Percentiles rank a stretch among this genome's conserved stretches.
These are phyloP conservation scores for Saccharomycopsis fibuligera DNA, from an alignment of 805 yeast species.

Conservation along the genomic window DNA sequence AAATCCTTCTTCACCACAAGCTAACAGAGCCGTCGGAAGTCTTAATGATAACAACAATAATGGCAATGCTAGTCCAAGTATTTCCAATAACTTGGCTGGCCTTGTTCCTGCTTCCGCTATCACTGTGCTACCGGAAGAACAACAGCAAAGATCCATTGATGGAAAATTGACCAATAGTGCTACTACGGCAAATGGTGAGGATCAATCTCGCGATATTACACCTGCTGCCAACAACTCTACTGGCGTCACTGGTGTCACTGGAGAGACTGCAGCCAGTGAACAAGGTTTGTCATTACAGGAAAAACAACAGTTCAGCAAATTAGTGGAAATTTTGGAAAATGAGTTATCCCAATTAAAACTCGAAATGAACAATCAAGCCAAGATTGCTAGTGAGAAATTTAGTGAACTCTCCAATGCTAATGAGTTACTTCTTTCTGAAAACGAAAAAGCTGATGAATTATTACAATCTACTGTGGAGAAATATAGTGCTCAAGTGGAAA, in stretches of 20 bases:
- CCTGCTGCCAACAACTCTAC: background rate
- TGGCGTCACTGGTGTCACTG: background rate
- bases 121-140: background rate
- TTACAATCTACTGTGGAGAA: background rate
- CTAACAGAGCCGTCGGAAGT: background rate
- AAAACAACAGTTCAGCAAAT: slow-evolving; percentile 24
- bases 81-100: slow-evolving; percentile 8
- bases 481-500: background rate
- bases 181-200: background rate
- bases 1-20: background rate
- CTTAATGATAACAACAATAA: background rate
- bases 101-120: slow-evolving; percentile 14
- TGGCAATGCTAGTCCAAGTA: background rate
- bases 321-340: slow-evolving; percentile 29
- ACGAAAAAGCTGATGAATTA: background rate
- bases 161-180: background rate
- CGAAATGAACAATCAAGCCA: slow-evolving; percentile 46
- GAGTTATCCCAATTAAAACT: slow-evolving; percentile 34
- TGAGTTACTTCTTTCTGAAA: slow-evolving; percentile 24
- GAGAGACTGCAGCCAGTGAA: background rate
- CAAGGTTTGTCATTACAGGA: background rate
- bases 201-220: too few relatives aligned
- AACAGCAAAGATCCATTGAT: slow-evolving; percentile 4
- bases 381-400: slow-evolving; percentile 51
- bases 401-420: slow-evolving; percentile 35